Base-by-base conservation (phyloP, 2,329 filamentous ascomycete genomes). In the Neonectria neomacrospora region DNA sequence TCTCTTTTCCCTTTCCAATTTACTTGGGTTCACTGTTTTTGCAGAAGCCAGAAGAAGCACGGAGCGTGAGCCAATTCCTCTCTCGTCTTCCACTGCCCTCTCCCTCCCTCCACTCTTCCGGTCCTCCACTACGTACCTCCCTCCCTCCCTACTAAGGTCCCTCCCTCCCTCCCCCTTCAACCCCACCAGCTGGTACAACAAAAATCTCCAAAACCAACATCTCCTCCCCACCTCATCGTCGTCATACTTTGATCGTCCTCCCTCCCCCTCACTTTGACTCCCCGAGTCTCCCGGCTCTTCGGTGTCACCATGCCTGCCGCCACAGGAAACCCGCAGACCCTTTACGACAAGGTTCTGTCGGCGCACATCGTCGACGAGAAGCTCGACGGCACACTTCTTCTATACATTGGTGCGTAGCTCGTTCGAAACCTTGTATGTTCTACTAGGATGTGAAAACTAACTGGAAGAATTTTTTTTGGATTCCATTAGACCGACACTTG, bases 271-370 rank as follows among this genome's bases (percentile, higher is more conserved):
- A 53, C 14, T 48, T 26, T 42, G 39, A 34, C 20, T 54, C 56
- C 42, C 45, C 58, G 45, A 37, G 37, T 47, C 30, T 20, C 28
- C 18, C 50, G 26, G 41, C 50, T 62, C 56, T 58, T 37, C 20
- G 64, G 32, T 60, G 56, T 74, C 84, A 88, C 79, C 73, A 96
- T 97, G 93, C 93, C 93, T 77, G 87, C 85, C 76, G 88, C 87
- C 72, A 89, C 91, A 71, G 84, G 85, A 78, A 86, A 85, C 69
- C 93, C 92, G 58, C 90, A 90, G 81, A 97, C 94, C 73, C 86
- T 97, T 76, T 98, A 98, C 83, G 95, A 98, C 86, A 98, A 98
- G 89, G 94, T 98, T 80, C 91, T 98, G 75, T 88, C 93, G 74
- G 91, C 91, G 82, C 96, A 99, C 80, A 91, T 98, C 74, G 94